phyloP scores from a whole-genome alignment of 2,329 filamentous ascomycete species.

The Arthrobotrys iridis region DNA sequence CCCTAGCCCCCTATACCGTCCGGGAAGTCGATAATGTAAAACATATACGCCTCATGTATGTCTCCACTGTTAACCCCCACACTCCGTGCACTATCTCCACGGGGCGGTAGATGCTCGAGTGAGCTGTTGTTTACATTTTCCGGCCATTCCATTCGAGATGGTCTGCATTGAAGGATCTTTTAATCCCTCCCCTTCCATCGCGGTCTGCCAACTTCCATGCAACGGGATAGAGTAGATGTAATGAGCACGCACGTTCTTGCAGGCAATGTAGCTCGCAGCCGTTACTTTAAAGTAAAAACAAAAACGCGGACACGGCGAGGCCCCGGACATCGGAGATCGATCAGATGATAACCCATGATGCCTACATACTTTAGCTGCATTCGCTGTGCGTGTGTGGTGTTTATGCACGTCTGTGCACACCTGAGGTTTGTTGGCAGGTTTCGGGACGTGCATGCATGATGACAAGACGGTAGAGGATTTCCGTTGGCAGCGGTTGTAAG shows the following conservation, averaged over 20 bases:
- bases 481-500: constrained; percentile 6
- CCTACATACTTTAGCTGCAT: constrained; percentile 19
- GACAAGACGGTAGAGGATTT: constrained; percentile 14
- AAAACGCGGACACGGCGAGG: not conserved
- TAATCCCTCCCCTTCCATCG: constrained; percentile 10
- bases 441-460: constrained; percentile 20
- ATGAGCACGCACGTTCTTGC: constrained; percentile 20
- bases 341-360: constrained; percentile 24
- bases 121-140: constrained; percentile 17
- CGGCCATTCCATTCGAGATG: constrained; percentile 2
- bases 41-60: constrained; percentile 9
- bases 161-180: not conserved
- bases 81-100: constrained; percentile 9
- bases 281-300: not conserved
- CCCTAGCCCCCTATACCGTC: constrained; percentile 9
- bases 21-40: constrained; percentile 17
- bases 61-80: not conserved
- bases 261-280: constrained; percentile 16
- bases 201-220: constrained; percentile 7
- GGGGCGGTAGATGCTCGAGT: not conserved
- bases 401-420: constrained; percentile 19
- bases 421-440: constrained; percentile 13
- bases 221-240: constrained; percentile 20
- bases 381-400: constrained; percentile 3
- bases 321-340: constrained; percentile 6